A percentile compares a stretch with the other conserved stretches of the same genome.
Conservation (phyloP, 768 basidiomycete genomes). For the Terana coerulea region DNA sequence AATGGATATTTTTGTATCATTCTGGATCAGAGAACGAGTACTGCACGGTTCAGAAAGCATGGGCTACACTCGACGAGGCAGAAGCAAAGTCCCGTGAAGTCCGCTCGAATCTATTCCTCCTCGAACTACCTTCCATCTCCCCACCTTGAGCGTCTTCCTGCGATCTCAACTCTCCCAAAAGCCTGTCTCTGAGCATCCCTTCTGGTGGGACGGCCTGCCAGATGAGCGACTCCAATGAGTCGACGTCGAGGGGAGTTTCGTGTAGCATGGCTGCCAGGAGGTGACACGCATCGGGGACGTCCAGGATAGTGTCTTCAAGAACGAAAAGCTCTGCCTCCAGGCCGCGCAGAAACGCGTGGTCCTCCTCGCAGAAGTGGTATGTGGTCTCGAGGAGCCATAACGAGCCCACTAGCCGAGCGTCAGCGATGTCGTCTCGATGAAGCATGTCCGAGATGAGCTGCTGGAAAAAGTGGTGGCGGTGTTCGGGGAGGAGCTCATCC, state of each 20-base stretch:
- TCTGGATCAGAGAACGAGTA: background rate
- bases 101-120: slow-evolving; percentile 11
- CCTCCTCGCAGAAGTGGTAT: slow-evolving; percentile 24
- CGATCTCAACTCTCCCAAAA: slow-evolving; percentile 1
- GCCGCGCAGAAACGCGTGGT: slow-evolving; percentile 31
- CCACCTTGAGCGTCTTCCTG: background rate
- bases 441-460: slow-evolving; percentile 37
- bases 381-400: slow-evolving; percentile 33
- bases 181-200: background rate
- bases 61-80: background rate
- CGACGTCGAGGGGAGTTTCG: slow-evolving; percentile 4
- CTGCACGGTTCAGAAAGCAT: background rate
- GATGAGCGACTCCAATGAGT: slow-evolving; percentile 2
- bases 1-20: too few species aligned
- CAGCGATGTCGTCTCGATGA: slow-evolving; percentile 33
- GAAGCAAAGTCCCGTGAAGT: background rate
- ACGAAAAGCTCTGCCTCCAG: slow-evolving; percentile 31
- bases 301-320: slow-evolving; percentile 44
- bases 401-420: slow-evolving; percentile 38
- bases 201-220: background rate
- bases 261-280: slow-evolving; percentile 38
- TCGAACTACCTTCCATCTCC: background rate
- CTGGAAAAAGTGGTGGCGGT: slow-evolving; percentile 33
- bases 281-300: slow-evolving; percentile 43
- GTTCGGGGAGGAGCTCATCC: slow-evolving; percentile 33